Evolutionary conservation across 345 rosid species (phyloP).

Genomic region (Heritiera fomes): DNA sequence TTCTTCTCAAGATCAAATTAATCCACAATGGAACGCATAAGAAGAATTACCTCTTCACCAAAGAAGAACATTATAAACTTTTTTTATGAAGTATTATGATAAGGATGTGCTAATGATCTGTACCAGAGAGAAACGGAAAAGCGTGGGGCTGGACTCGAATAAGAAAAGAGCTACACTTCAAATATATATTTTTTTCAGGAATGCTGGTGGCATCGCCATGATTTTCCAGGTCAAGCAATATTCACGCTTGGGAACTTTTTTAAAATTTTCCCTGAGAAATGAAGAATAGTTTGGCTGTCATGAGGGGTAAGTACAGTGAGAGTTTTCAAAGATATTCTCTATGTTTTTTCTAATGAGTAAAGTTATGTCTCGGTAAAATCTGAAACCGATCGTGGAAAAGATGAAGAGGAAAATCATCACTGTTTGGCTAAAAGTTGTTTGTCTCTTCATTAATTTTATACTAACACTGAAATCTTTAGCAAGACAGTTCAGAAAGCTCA

Average conservation of each 20-base stretch:
- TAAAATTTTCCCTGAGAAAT: not conserved
- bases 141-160: not conserved
- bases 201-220: not conserved
- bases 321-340: not conserved
- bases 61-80: too few species aligned
- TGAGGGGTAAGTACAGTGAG: not conserved
- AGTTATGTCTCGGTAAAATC: not conserved
- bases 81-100: too few species aligned
- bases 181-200: not conserved
- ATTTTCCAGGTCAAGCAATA: slow-evolving; percentile 10
- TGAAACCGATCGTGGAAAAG: not conserved
- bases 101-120: not conserved
- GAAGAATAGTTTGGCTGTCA: not conserved
- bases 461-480: not conserved
- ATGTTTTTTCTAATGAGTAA: not conserved
- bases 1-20: too few species aligned
- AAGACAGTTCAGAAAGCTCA: not conserved
- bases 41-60: too few species aligned
- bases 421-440: not conserved
- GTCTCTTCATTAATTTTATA: slow-evolving; percentile 4
- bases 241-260: slow-evolving; percentile 14
- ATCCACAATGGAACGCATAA: too few species aligned
- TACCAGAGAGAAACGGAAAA: not conserved
- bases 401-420: not conserved
- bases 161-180: slow-evolving; percentile 2